Evolutionary conservation across 2,329 filamentous ascomycete species (phyloP).

Genomic region (Elsinoe batatas): DNA sequence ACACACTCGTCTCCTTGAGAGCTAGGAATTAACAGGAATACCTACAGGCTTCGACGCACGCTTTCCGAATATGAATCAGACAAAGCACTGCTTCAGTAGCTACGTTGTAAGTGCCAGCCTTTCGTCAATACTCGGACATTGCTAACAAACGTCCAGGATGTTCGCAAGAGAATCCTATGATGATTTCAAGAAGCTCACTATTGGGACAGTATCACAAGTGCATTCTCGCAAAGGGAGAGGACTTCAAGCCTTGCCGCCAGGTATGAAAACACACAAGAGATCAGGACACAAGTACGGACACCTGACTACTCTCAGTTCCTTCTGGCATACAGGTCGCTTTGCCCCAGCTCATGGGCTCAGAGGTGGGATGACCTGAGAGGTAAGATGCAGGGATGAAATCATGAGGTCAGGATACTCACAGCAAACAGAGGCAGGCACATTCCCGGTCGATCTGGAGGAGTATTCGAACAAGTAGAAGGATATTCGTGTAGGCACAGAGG

Average conservation of each 20-base stretch:
- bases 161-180: too few species aligned
- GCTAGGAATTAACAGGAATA: constrained; percentile 5
- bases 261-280: constrained; percentile 41
- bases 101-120: constrained; percentile 56
- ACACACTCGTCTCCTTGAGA: too few species aligned
- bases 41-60: constrained; percentile 86
- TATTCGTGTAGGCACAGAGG: background rate
- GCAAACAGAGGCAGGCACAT: constrained; percentile 44
- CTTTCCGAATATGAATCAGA: constrained; percentile 96
- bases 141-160: too few species aligned
- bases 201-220: constrained; percentile 86
- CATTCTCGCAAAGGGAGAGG: constrained; percentile 95
- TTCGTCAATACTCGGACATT: too few species aligned
- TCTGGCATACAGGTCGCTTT: constrained; percentile 92
- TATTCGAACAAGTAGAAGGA: constrained; percentile 21
- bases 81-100: constrained; percentile 99
- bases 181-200: too few species aligned
- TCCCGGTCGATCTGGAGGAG: constrained; percentile 42
- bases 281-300: background rate
- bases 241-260: constrained; percentile 94
- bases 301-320: constrained; percentile 59
- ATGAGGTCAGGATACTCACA: background rate
- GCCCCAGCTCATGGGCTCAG: constrained; percentile 86
- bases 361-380: constrained; percentile 97
- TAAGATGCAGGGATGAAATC: constrained; percentile 38